These are phyloP conservation scores for Hypoxylon sp. DNA, from an alignment of 2,329 filamentous ascomycete genomes.

Conservation along the genomic window DNA sequence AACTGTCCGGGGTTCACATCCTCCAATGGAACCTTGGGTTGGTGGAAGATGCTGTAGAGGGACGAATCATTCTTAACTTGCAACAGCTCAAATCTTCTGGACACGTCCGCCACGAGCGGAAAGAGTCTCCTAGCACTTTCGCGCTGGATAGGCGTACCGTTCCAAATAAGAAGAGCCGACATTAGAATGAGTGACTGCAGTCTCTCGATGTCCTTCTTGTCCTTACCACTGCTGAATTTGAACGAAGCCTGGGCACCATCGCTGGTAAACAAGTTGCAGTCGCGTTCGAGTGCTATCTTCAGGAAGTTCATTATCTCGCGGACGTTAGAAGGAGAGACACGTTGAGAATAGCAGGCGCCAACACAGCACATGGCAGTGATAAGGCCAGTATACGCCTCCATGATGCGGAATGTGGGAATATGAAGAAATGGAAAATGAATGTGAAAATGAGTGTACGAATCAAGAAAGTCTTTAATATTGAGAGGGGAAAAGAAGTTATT, in stretches of 20 bases:
- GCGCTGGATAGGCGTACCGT: constrained; percentile 72
- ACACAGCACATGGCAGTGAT: constrained; percentile 75
- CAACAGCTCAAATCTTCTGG: constrained; percentile 65
- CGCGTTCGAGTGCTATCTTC: constrained; percentile 65
- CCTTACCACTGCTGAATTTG: constrained; percentile 51
- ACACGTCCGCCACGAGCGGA: constrained; percentile 63
- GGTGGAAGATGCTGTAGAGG: constrained; percentile 68
- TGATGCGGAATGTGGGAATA: constrained; percentile 73
- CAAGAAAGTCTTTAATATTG: constrained; percentile 75
- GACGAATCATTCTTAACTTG: constrained; percentile 59
- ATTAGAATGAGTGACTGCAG: constrained; percentile 72
- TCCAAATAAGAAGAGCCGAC: constrained; percentile 71
- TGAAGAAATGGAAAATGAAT: constrained; percentile 78
- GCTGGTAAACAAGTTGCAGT: constrained; percentile 58
- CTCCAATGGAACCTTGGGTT: constrained; percentile 58
- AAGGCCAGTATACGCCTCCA: constrained; percentile 71
- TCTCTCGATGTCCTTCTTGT: constrained; percentile 65
- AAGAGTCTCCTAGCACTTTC: constrained; percentile 69
- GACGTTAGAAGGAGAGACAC: constrained; percentile 66
- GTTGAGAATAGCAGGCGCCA: constrained; percentile 77
- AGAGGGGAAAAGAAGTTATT: constrained; percentile 71
- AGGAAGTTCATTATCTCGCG: constrained; percentile 74
- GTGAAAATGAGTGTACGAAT: constrained; percentile 76
- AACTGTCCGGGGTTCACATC: constrained; percentile 62
- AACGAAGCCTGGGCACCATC: constrained; percentile 48